A percentile compares a stretch with the other conserved stretches of the same genome.
These are phyloP conservation scores for Alternaria viburni DNA, from an alignment of 2,329 filamentous ascomycete species.

Conservation along the genomic window DNA sequence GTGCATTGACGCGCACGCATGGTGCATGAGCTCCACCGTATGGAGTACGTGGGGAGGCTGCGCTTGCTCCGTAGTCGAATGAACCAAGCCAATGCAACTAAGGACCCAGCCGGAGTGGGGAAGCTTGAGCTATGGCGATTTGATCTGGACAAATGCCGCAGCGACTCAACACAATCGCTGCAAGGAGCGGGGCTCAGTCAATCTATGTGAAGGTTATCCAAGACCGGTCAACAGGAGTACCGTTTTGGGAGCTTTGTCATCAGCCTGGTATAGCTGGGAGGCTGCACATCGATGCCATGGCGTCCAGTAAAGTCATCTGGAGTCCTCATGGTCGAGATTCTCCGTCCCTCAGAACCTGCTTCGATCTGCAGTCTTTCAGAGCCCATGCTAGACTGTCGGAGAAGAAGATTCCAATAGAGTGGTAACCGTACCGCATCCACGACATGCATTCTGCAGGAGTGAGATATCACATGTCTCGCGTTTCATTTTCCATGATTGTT, in stretches of 20 bases:
- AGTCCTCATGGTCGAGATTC: not conserved
- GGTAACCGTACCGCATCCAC: not conserved
- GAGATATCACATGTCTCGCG: not conserved
- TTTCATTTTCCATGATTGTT: not conserved
- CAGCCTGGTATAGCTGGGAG: not conserved
- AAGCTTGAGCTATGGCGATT: not conserved
- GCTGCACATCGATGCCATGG: not conserved
- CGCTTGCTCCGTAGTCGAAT: not conserved
- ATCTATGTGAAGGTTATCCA: not conserved
- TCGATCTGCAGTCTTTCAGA: not conserved
- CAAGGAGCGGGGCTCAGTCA: not conserved
- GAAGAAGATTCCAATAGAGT: not conserved
- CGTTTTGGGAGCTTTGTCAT: not conserved
- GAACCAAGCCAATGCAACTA: not conserved
- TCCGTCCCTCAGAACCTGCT: not conserved
- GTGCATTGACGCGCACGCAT: conserved; percentile 6
- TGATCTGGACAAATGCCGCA: not conserved
- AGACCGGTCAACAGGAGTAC: not conserved
- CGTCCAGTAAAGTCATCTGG: not conserved
- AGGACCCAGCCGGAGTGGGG: not conserved
- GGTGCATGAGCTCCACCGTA: not conserved
- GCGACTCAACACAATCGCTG: not conserved
- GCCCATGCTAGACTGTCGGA: not conserved
- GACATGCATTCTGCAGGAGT: not conserved
- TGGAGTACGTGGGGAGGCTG: not conserved